Evolutionary conservation across 768 basidiomycete genomes (phyloP), one percentile per base, ranked within the genome.

Genomic region (Pulveroboletus ravenelii): DNA sequence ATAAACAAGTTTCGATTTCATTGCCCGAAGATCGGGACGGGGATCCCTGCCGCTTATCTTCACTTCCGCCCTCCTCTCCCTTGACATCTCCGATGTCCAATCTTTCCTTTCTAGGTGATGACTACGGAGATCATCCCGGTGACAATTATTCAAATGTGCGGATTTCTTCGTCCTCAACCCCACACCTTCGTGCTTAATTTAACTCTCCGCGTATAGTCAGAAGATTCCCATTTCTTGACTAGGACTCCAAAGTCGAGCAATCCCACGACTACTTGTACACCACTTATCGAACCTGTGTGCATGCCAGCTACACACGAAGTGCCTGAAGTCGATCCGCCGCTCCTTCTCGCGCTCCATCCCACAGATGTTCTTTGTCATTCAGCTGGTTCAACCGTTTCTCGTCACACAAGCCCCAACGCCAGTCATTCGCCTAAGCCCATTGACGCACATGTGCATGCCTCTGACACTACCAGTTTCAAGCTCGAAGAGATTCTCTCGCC

Each of bases 11-110:
- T 31, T 52, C 23, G 4, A 29, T 49, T 2, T 48, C 50, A 0
- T 50, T 46, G 9, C 39, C 48, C 17, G 34, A 51, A 34, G 55
- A 53, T 18, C 44, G 45, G 17, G 47, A 65, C 14, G 62, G 64
- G 20, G 57, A 60, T 14, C 41, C 48, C 35, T 57, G 50, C 25
- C 62, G 15, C 42, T 57, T 53, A 32, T 66, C 68, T 17, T 34
- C 62, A 37, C 63, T 65, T 45, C 60, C 65, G 6, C 71, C 77
- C 13, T 77, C 78, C 13, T 77, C 78, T 2, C 76, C 77, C 18
- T 68, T 71, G 6, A 57, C 71, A 27, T 78, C 78, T 0, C 77
- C 76, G 12, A 66, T 73, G 53, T 71, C 73, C 20, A 56, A 59
- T 32, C 62, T 70, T 34, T 63, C 69, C 34, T 70, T 74, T 25